Base-by-base conservation (phyloP, 2,329 filamentous ascomycete species). In the Aspergillus fumigatus region DNA sequence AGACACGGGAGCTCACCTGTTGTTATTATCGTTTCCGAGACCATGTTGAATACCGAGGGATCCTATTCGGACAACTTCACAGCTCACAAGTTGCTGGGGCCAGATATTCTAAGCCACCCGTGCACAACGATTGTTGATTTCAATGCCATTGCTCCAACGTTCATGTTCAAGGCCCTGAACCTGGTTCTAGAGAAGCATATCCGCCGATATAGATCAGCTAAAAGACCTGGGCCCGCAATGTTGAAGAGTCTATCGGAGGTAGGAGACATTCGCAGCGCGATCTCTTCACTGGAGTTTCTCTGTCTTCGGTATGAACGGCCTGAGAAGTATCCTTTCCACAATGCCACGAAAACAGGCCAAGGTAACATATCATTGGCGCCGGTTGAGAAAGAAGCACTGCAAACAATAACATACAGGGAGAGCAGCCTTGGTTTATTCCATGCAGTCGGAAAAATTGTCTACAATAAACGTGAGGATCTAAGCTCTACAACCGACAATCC, bases 361-460 rank as follows among this genome's bases (percentile, higher is more conserved):
- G 75, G 77, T 3, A 61, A 59, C 5, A 62, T 60, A 32, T 58
- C 62, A 10, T 73, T 96, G 56, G 96, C 92, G 0, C 82, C 83
- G 59, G 87, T 88, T 67, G 94, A 97, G 71, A 80, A 84, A 57
- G 88, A 95, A 60, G 92, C 86, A 4, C 74, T 97, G 9, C 85
- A 91, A 67, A 78, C 94, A 57, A 84, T 97, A 23, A 91, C 89
- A 0, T 90, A 92, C 67, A 84, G 94, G 55, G 94, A 97, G 75
- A 88, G 89, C 17, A 96, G 88, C 60, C 79, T 99, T 2, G 94
- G 93, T 1, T 91, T 99, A 51, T 99, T 99, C 68, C 94, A 99
- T 71, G 92, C 94, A 0, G 89, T 97, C 11, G 94, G 93, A 3
- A 97, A 94, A 70, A 90, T 99, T 2, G 87, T 97, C 0, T 96